Percentiles rank a stretch among this genome's conserved stretches.
These are phyloP conservation scores for Raphidocelis subcapitata DNA, from an alignment of 139 green algal genomes.

Conservation along the genomic window DNA sequence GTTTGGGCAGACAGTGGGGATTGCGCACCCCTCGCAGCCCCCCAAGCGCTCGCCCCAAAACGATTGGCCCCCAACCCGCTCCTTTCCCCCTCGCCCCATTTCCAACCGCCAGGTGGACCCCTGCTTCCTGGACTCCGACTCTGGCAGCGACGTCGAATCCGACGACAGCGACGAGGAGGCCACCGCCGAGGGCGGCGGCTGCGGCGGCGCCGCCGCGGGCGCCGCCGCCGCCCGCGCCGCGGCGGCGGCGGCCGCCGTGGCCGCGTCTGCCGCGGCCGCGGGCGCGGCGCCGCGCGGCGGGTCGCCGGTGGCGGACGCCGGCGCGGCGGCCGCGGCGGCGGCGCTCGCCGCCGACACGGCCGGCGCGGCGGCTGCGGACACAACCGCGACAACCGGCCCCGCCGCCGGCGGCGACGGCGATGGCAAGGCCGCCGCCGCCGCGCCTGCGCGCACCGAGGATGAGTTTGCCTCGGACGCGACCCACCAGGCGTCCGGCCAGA, in stretches of 20 bases:
- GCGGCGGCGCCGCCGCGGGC: too few relatives aligned
- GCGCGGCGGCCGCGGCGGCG: background rate
- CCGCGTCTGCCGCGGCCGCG: background rate
- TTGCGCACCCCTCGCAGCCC: too few relatives aligned
- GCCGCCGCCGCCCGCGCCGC: too few relatives aligned
- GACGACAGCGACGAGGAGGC: background rate
- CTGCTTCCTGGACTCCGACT: slow-evolving; percentile 67
- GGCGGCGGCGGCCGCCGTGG: background rate
- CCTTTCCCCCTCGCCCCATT: too few relatives aligned
- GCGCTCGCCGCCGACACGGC: background rate
- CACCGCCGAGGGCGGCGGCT: background rate
- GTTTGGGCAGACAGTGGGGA: too few relatives aligned
- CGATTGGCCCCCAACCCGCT: too few relatives aligned
- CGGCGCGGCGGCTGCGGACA: background rate
- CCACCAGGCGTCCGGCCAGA: background rate
- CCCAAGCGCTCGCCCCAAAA: too few relatives aligned
- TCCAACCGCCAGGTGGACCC: slow-evolving; percentile 59
- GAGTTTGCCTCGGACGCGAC: background rate
- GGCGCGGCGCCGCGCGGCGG: background rate
- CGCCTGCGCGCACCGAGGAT: background rate
- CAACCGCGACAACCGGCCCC: too few relatives aligned
- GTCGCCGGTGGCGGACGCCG: too few relatives aligned
- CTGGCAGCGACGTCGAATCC: slow-evolving; percentile 19
- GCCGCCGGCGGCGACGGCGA: background rate
- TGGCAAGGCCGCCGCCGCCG: background rate